A percentile compares a stretch with the other conserved stretches of the same genome.
These are phyloP conservation scores for Angophora floribunda DNA, from an alignment of 345 rosid genomes.

Conservation along the genomic window DNA sequence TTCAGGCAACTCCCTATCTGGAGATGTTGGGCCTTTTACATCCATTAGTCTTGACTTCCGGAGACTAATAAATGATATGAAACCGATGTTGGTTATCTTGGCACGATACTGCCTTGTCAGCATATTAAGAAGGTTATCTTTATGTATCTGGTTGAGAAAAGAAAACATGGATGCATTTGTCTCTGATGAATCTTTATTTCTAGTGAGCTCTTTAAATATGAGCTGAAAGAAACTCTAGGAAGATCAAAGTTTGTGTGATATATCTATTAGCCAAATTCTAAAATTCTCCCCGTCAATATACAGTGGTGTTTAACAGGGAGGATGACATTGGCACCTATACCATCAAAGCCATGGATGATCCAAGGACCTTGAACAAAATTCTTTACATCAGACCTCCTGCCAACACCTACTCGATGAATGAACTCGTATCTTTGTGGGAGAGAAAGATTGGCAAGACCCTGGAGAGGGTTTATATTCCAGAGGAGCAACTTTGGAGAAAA, in stretches of 20 bases:
- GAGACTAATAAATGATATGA: background rate
- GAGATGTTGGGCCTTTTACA: background rate
- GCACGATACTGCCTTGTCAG: background rate
- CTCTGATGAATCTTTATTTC: background rate
- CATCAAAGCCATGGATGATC: background rate
- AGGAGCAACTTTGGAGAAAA: background rate
- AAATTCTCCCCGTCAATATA: background rate
- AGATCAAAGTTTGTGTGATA: background rate
- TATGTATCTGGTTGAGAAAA: background rate
- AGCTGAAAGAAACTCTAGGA: background rate
- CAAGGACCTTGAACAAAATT: conserved; percentile 2
- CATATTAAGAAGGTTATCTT: background rate
- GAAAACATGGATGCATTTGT: background rate
- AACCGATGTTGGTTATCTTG: background rate
- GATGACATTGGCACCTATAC: conserved; percentile 1
- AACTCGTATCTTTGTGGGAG: conserved; percentile 1
- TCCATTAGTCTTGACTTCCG: background rate
- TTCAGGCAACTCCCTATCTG: background rate
- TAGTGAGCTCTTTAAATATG: background rate
- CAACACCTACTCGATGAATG: background rate
- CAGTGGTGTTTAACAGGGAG: background rate
- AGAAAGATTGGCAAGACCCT: background rate
- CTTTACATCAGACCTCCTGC: background rate
- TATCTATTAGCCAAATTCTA: background rate
- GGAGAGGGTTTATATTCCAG: background rate